Conservation (phyloP, 108 stramenopile species). For the Cyclotella cryptica region DNA sequence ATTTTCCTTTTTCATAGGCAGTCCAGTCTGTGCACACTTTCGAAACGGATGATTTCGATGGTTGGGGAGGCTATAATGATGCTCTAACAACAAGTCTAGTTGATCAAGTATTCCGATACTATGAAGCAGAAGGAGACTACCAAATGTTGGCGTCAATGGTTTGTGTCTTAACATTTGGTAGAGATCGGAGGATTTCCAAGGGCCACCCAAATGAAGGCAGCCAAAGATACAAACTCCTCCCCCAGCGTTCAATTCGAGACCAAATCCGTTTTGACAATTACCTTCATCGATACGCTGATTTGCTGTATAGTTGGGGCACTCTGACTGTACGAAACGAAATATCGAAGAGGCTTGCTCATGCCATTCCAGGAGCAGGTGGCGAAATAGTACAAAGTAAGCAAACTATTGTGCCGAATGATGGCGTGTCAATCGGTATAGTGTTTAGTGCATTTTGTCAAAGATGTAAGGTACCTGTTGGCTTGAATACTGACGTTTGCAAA, state of each 20-base stretch:
- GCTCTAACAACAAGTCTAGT: slow-evolving; percentile 73
- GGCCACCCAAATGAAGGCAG: neutral
- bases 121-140: slow-evolving; percentile 72
- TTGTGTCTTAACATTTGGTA: slow-evolving; percentile 66
- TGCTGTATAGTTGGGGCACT: slow-evolving; percentile 79
- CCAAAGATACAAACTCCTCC: slow-evolving; percentile 53
- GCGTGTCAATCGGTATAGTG: too few relatives aligned
- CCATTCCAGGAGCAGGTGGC: slow-evolving; percentile 39
- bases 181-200: slow-evolving; percentile 46
- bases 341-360: slow-evolving; percentile 65
- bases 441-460: slow-evolving; percentile 59
- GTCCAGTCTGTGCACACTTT: slow-evolving; percentile 34
- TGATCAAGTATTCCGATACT: slow-evolving; percentile 64
- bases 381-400: slow-evolving; percentile 21
- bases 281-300: slow-evolving; percentile 63
- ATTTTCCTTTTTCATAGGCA: neutral
- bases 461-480: slow-evolving; percentile 55
- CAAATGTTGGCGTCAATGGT: slow-evolving; percentile 86
- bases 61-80: slow-evolving; percentile 76
- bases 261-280: slow-evolving; percentile 67
- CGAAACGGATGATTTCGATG: slow-evolving; percentile 54
- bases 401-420: too few relatives aligned
- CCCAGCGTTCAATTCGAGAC: slow-evolving; percentile 48
- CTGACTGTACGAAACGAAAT: slow-evolving; percentile 73
- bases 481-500: slow-evolving; percentile 56